These are phyloP conservation scores for Penicillium brevicompactum DNA, from an alignment of 2,329 filamentous ascomycete species.

Conservation along the genomic window DNA sequence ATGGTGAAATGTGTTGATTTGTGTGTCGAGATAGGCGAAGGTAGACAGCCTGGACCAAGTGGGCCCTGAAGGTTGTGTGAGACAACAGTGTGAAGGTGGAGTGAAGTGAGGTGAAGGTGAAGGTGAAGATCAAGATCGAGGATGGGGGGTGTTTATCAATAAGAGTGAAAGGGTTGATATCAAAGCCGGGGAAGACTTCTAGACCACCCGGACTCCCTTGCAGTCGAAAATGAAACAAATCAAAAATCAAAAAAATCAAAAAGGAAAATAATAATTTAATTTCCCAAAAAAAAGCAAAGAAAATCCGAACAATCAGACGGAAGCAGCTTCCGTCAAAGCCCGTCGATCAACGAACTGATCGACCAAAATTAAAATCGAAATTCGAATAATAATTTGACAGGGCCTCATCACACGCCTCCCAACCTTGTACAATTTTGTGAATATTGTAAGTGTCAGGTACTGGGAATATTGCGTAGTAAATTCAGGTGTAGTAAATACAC, in stretches of 20 bases:
- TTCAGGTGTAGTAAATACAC: too few species aligned
- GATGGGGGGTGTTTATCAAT: conserved; percentile 20
- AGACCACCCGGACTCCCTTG: conserved; percentile 28
- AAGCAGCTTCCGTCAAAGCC: conserved; percentile 7
- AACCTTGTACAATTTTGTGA: too few species aligned
- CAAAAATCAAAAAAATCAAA: neutral
- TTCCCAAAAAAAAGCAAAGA: neutral
- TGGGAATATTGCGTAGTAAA: too few species aligned
- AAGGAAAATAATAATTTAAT: neutral
- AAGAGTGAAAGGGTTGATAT: conserved; percentile 16
- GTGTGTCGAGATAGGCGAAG: neutral
- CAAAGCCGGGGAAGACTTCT: conserved; percentile 31
- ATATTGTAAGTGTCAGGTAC: too few species aligned
- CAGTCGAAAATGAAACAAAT: conserved; percentile 24
- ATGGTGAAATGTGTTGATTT: conserved; percentile 10
- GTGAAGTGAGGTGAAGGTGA: conserved; percentile 4
- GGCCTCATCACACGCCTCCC: too few species aligned
- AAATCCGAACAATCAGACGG: conserved; percentile 9
- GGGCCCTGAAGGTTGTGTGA: conserved; percentile 5
- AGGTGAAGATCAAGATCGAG: neutral
- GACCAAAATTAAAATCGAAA: conserved; percentile 3
- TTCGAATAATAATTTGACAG: neutral
- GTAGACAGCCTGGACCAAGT: conserved; percentile 1
- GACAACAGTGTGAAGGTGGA: conserved; percentile 1
- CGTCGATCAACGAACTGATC: conserved; percentile 2